Percentiles rank a stretch among this genome's conserved stretches.
Evolutionary conservation across 2,329 filamentous ascomycete genomes (phyloP).

Genomic region (Phaeosphaeria sp.): DNA sequence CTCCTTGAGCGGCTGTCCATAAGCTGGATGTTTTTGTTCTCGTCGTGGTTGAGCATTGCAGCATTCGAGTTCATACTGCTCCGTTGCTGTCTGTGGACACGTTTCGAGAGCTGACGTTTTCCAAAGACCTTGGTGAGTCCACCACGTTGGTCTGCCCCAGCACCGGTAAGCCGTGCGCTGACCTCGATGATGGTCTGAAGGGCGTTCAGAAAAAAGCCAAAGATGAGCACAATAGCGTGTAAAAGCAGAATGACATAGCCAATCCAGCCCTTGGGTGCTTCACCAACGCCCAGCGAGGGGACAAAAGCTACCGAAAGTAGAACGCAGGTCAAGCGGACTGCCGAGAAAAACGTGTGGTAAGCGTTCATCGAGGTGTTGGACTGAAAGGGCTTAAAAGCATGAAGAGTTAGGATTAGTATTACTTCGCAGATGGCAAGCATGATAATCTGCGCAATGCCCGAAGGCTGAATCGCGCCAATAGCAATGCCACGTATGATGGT

Average conservation of each 20-base stretch:
- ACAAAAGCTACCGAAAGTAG: slow-evolving; percentile 71
- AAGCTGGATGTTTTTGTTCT: slow-evolving; percentile 66
- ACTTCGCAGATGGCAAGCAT: slow-evolving; percentile 94
- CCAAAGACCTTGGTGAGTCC: slow-evolving; percentile 87
- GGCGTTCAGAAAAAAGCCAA: slow-evolving; percentile 93
- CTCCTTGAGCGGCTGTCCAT: slow-evolving; percentile 63
- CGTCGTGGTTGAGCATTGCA: slow-evolving; percentile 76
- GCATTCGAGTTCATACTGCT: slow-evolving; percentile 83
- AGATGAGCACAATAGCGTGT: slow-evolving; percentile 82
- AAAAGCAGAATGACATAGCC: slow-evolving; percentile 89
- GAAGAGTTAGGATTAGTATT: slow-evolving; percentile 82
- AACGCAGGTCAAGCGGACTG: slow-evolving; percentile 73
- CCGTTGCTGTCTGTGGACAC: slow-evolving; percentile 70
- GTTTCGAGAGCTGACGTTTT: slow-evolving; percentile 83
- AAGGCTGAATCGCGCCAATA: slow-evolving; percentile 90
- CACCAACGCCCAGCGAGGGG: slow-evolving; percentile 77
- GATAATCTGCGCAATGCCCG: slow-evolving; percentile 90
- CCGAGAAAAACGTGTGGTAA: slow-evolving; percentile 86
- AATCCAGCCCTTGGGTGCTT: slow-evolving; percentile 89
- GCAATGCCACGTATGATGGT: slow-evolving; percentile 87
- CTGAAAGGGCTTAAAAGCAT: slow-evolving; percentile 89
- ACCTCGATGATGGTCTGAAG: slow-evolving; percentile 92
- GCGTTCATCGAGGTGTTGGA: slow-evolving; percentile 95
- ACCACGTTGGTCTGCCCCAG: slow-evolving; percentile 78
- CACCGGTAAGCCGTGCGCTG: slow-evolving; percentile 78